Percentiles rank a stretch among this genome's conserved stretches.
Conservation (phyloP, 192 early-diverging fungal species). For the Entrophospora sp. region DNA sequence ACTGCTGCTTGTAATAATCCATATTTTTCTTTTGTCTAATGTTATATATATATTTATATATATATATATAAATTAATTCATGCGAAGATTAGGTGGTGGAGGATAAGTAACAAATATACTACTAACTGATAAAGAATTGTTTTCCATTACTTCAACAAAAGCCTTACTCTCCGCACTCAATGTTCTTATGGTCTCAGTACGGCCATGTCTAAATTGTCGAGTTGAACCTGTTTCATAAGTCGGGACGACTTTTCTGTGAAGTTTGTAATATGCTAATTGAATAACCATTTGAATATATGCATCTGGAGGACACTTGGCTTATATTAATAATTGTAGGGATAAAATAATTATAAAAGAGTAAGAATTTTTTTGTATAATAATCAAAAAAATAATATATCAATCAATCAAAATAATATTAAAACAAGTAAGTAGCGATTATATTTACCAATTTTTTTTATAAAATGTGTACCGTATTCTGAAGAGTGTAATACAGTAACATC, state of each 20-base stretch:
- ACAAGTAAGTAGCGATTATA: no score
- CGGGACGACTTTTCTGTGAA: slow-evolving; percentile 51
- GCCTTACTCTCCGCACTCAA: slow-evolving; percentile 57
- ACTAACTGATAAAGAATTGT: slow-evolving; percentile 32
- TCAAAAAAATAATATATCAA: no score
- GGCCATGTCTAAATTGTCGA: slow-evolving; percentile 68
- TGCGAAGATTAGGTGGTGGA: no score
- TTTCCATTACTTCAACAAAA: slow-evolving; percentile 61
- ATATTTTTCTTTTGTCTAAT: slow-evolving; percentile 45
- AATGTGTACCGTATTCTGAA: slow-evolving; percentile 60
- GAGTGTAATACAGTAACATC: slow-evolving; percentile 57
- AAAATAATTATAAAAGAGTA: background rate
- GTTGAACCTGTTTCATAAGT: slow-evolving; percentile 86
- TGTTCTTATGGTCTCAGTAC: slow-evolving; percentile 82
- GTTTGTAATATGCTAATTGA: slow-evolving; percentile 75
- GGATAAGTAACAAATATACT: no score
- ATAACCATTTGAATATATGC: slow-evolving; percentile 82
- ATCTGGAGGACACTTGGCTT: slow-evolving; percentile 55
- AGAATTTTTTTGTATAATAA: background rate
- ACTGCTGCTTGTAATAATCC: slow-evolving; percentile 54
- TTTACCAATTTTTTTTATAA: slow-evolving; percentile 65
- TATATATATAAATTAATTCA: background rate
- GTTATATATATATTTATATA: background rate
- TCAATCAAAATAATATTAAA: no score
- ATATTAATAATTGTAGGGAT: slow-evolving; percentile 17